These are phyloP conservation scores for Ophiocordyceps camponoti-leonardi DNA, from an alignment of 2,329 filamentous ascomycete species.

Conservation along the genomic window DNA sequence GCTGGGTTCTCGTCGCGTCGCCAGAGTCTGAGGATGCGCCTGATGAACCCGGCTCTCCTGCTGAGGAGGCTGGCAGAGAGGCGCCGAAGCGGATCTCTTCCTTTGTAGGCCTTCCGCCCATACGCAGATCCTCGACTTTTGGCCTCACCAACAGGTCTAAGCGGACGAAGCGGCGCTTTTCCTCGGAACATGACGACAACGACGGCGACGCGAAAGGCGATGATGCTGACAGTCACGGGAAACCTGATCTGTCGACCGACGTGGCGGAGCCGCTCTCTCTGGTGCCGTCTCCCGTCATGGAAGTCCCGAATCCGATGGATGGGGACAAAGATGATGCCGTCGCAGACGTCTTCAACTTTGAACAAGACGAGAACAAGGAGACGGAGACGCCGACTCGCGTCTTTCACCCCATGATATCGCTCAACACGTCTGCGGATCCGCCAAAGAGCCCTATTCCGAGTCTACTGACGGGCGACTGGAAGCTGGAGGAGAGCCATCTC, in stretches of 20 bases:
- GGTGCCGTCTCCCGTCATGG: neutral
- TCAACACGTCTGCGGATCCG: constrained; percentile 1
- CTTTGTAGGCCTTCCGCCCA: constrained; percentile 40
- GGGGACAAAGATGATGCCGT: neutral
- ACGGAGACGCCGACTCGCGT: neutral
- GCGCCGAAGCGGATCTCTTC: constrained; percentile 27
- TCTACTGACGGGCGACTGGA: constrained; percentile 31
- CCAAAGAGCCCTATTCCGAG: constrained; percentile 20
- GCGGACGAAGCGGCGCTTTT: constrained; percentile 16
- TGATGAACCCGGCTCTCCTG: neutral
- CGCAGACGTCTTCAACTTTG: neutral
- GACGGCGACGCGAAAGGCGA: neutral
- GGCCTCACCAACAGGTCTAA: constrained; percentile 19
- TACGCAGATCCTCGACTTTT: constrained; percentile 40
- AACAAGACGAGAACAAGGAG: neutral
- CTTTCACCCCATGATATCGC: neutral
- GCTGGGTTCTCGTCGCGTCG: constrained; percentile 15
- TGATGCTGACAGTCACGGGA: neutral
- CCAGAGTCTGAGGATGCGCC: constrained; percentile 2
- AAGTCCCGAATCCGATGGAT: neutral
- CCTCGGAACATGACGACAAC: constrained; percentile 12
- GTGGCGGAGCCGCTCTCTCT: neutral
- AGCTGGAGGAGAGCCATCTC: constrained; percentile 35
- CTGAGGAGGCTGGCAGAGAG: constrained; percentile 3
- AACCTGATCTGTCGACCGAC: neutral